Conservation (phyloP, 371 early-diverging fungal species). For the Rhizopus delemar region DNA sequence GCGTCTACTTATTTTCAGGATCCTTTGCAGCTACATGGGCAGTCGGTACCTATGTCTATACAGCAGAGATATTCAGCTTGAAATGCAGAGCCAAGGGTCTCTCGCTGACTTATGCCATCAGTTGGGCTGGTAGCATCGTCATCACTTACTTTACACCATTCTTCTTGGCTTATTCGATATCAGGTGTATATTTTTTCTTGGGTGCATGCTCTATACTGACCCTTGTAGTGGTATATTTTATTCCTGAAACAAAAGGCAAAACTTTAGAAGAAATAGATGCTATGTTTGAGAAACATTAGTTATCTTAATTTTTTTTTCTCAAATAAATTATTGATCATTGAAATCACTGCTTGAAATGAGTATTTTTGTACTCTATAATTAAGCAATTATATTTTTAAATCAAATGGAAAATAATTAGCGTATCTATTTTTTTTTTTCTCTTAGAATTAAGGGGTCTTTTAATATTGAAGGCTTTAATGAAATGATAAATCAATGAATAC, state of each 20-base stretch:
- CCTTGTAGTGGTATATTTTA: constrained; percentile 42
- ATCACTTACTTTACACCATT: constrained; percentile 42
- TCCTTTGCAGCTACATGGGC: constrained; percentile 61
- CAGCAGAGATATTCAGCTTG: constrained; percentile 64
- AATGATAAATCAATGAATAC: too few relatives aligned
- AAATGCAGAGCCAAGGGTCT: constrained; percentile 45
- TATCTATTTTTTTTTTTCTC: too few relatives aligned
- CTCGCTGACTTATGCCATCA: constrained; percentile 56
- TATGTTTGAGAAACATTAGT: constrained; percentile 30
- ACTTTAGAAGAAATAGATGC: constrained; percentile 58
- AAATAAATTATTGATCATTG: too few relatives aligned
- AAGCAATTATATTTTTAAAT: too few relatives aligned
- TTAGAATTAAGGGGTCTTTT: too few relatives aligned
- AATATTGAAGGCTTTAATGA: too few relatives aligned
- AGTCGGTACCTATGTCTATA: constrained; percentile 59
- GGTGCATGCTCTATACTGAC: constrained; percentile 41
- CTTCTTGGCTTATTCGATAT: constrained; percentile 54
- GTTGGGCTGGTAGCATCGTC: constrained; percentile 61
- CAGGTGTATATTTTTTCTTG: constrained; percentile 59
- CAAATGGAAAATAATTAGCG: too few relatives aligned
- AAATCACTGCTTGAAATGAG: too few relatives aligned
- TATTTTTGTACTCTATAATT: too few relatives aligned
- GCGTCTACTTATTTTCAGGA: constrained; percentile 44
- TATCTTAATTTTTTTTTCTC: too few relatives aligned
- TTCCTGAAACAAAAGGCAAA: constrained; percentile 57